A percentile compares a stretch with the other conserved stretches of the same genome.
Evolutionary conservation across 1,139 yeast genomes (phyloP).

Genomic region (Zygoascus sp.): DNA sequence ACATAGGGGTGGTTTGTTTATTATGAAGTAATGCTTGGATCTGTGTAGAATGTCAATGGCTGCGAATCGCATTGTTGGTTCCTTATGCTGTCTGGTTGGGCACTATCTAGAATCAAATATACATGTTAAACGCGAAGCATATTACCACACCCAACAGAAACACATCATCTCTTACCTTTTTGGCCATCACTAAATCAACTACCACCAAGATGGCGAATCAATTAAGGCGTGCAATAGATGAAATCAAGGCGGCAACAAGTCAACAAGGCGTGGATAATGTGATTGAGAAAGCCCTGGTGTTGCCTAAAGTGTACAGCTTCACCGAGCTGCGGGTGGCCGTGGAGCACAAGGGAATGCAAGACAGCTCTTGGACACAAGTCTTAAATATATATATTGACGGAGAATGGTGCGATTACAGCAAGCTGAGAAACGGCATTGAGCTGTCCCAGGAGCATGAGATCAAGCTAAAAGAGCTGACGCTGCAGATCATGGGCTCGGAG

Average conservation of each 20-base stretch:
- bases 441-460: constrained; percentile 16
- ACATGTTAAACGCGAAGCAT: neutral
- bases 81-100: neutral
- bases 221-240: constrained; percentile 11
- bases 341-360: constrained; percentile 9
- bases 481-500: constrained; percentile 9
- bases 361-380: constrained; percentile 19
- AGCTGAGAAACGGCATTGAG: neutral
- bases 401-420: constrained; percentile 20
- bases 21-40: constrained; percentile 22
- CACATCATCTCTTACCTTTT: neutral
- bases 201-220: too few species aligned
- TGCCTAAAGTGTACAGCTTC: constrained; percentile 21
- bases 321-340: constrained; percentile 22
- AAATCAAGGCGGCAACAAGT: constrained; percentile 1
- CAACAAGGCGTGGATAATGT: constrained; percentile 12
- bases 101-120: too few species aligned
- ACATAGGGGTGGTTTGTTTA: constrained; percentile 27
- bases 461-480: constrained; percentile 25
- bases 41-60: constrained; percentile 14
- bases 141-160: neutral
- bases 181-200: too few species aligned
- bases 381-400: constrained; percentile 24
- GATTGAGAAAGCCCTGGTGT: constrained; percentile 18
- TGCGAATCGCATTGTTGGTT: neutral